Evolutionary conservation across 2,329 filamentous ascomycete genomes (phyloP), one percentile per base, ranked within the genome.

Genomic region (Stagonosporopsis rhizophila): DNA sequence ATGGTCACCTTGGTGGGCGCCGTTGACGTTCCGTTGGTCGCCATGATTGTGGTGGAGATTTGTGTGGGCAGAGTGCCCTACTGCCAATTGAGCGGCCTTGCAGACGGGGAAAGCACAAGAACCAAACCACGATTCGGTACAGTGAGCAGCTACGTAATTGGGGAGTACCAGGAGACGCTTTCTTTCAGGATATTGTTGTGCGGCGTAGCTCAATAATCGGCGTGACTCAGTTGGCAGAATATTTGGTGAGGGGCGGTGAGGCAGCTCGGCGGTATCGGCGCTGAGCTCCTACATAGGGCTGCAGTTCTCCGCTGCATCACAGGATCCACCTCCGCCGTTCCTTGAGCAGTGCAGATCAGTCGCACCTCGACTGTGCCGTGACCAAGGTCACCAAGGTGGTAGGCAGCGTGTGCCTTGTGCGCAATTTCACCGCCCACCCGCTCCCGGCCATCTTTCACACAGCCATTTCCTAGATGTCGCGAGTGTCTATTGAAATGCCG

Each of bases 1-100:
- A 99, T 96, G 32, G 85, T 83, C 71, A 98, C 92, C 73, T 82
- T 85, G 47, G 83, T 85, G 53, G 85, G 83, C 64, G 70, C 61
- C 23, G 60, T 50, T n/a, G 64, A 46, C 39, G 60, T 61, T 49
- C 65, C 66, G 62, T 69, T 70, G 62, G 61, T 61, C 42, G 72
- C 66, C 73, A 75, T 76, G 57, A 49, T 60, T 52, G 41, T 15
- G 44, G 52, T 22, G 38, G 41, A 37, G 46, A 17, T 44, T 34
- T 44, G 44, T 44, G 52, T n/a, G 46, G 52, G 52, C 52, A 56
- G 27, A 41, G 22, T 51, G 53, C 46, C 46, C 53, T 51, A 15
- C 47, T 51, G 42, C 41, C 25, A 42, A 42, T 30, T 42, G 46
- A 51, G 37, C 37, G 28, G 28, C 47, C 42, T 47, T 51, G 19